A percentile compares a stretch with the other conserved stretches of the same genome.
phyloP scores from a whole-genome alignment of 257 asterid genomes.

The Fraxinus quadrangulata region DNA sequence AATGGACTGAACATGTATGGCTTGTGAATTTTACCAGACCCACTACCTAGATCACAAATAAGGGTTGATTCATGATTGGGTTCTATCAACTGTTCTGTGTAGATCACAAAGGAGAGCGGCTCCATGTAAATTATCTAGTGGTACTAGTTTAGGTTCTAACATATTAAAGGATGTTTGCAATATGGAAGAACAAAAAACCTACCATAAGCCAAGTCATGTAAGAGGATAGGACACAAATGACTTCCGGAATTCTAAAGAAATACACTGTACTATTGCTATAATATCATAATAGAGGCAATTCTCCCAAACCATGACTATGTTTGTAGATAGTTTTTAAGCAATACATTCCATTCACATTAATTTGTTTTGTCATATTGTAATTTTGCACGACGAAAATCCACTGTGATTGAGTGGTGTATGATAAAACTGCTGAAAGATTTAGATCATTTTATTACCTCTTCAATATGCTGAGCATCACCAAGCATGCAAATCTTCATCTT shows the following conservation, averaged over 20 bases:
- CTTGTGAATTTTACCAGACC: neutral
- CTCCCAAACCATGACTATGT: neutral
- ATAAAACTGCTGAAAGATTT: neutral
- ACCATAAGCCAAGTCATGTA: neutral
- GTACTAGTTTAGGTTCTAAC: neutral
- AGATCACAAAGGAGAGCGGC: neutral
- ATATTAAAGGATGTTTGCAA: neutral
- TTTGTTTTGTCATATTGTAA: neutral
- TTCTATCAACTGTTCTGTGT: neutral
- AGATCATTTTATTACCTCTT: conserved; percentile 13
- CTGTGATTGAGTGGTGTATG: neutral
- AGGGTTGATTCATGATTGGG: neutral
- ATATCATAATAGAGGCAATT: neutral
- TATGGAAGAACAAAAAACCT: neutral
- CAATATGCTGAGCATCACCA: conserved; percentile 9
- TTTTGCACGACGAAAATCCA: neutral
- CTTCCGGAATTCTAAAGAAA: neutral
- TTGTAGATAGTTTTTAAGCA: neutral
- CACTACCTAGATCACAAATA: neutral
- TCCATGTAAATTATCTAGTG: neutral
- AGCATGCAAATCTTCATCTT: conserved; percentile 26
- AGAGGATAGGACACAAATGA: neutral
- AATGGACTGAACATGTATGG: neutral
- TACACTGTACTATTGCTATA: neutral
- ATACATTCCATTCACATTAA: neutral